Percentiles rank a stretch among this genome's conserved stretches.
Conservation (phyloP, 2,329 filamentous ascomycete species). For the Xylariaceae sp. region DNA sequence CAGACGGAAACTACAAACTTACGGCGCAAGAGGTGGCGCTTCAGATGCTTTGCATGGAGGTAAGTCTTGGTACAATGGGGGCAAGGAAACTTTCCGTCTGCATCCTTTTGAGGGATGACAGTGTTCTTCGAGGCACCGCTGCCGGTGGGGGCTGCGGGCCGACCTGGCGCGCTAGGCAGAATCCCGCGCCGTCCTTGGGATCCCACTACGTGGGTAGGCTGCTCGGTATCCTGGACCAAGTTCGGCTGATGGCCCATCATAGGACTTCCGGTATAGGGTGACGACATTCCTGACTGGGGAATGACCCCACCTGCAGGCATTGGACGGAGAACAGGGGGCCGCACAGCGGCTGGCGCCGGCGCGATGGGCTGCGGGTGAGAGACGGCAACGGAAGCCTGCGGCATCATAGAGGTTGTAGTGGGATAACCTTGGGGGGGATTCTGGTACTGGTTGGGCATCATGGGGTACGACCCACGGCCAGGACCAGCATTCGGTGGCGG, state of each 20-base stretch:
- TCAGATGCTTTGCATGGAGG: slow-evolving; percentile 92
- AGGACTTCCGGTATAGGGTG: slow-evolving; percentile 56
- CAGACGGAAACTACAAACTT: slow-evolving; percentile 47
- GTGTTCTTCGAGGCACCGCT: slow-evolving; percentile 69
- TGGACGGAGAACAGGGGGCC: slow-evolving; percentile 61
- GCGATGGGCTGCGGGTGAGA: slow-evolving; percentile 73
- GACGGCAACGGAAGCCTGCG: slow-evolving; percentile 61
- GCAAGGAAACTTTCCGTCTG: slow-evolving; percentile 96
- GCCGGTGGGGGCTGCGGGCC: slow-evolving; percentile 71
- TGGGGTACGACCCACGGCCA: slow-evolving; percentile 49
- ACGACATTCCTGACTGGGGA: slow-evolving; percentile 53
- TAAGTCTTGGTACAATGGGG: slow-evolving; percentile 98
- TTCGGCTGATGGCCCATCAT: slow-evolving; percentile 53
- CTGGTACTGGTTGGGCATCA: slow-evolving; percentile 53
- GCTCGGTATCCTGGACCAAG: slow-evolving; percentile 55
- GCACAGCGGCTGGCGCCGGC: slow-evolving; percentile 59
- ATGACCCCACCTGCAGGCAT: slow-evolving; percentile 66
- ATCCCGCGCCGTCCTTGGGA: slow-evolving; percentile 91
- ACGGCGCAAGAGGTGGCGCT: slow-evolving; percentile 94
- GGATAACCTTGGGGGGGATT: slow-evolving; percentile 53
- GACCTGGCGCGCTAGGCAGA: slow-evolving; percentile 81
- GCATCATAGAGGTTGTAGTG: slow-evolving; percentile 58
- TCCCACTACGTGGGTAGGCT: slow-evolving; percentile 87
- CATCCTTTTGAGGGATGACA: slow-evolving; percentile 88
- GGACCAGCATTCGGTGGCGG: slow-evolving; percentile 30